A percentile compares a stretch with the other conserved stretches of the same genome.
Evolutionary conservation across 2,329 filamentous ascomycete species (phyloP).

Genomic region (Pyricularia sp.): DNA sequence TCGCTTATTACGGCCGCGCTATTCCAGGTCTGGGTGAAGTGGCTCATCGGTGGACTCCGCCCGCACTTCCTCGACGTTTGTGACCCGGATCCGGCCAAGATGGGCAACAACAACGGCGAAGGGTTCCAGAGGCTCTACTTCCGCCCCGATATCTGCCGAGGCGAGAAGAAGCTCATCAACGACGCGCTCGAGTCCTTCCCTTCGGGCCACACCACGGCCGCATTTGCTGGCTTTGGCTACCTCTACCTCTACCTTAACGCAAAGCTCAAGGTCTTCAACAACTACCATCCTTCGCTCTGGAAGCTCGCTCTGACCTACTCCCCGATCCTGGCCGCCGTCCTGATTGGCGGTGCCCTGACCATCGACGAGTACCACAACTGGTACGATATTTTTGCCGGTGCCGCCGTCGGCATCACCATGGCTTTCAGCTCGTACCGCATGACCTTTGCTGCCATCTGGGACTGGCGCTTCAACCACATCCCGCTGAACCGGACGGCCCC

Average conservation of each 20-base stretch:
- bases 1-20: conserved; percentile 57
- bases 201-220: conserved; percentile 60
- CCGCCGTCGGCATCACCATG: conserved; percentile 47
- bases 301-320: conserved; percentile 53
- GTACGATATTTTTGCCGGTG: conserved; percentile 57
- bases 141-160: conserved; percentile 57
- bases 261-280: conserved; percentile 62
- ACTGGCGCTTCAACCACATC: conserved; percentile 56
- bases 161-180: conserved; percentile 49
- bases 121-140: conserved; percentile 49
- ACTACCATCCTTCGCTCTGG: conserved; percentile 64
- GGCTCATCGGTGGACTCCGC: conserved; percentile 59
- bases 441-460: conserved; percentile 55
- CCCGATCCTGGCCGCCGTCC: conserved; percentile 51
- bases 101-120: conserved; percentile 24
- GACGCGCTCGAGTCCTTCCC: conserved; percentile 60
- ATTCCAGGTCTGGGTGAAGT: conserved; percentile 66
- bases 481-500: conserved; percentile 34
- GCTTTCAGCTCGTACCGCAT: conserved; percentile 52
- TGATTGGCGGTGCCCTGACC: conserved; percentile 57
- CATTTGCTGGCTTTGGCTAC: conserved; percentile 59
- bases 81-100: conserved; percentile 40
- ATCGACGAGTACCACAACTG: conserved; percentile 66
- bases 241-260: conserved; percentile 64
- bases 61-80: conserved; percentile 61